Evolutionary conservation across 192 early-diverging fungal genomes (phyloP).

Genomic region (Lobosporangium transversale): DNA sequence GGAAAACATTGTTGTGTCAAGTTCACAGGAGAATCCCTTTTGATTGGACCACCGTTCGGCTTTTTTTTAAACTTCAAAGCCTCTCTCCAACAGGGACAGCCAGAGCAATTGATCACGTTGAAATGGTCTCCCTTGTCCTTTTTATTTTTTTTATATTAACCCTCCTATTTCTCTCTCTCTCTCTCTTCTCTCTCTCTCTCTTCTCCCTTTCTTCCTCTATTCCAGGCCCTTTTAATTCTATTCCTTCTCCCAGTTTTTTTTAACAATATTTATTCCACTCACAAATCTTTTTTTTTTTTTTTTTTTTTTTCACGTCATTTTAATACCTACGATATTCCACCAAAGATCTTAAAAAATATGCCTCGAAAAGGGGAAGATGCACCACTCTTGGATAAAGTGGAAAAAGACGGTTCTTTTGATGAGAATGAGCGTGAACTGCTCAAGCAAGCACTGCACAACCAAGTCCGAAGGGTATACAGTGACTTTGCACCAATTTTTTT

Average conservation of each 20-base stretch:
- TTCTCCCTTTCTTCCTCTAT: background rate
- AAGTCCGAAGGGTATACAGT: conserved; percentile 32
- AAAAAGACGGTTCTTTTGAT: conserved; percentile 38
- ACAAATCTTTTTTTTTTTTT: background rate
- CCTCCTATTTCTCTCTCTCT: background rate
- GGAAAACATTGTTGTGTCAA: too few relatives aligned
- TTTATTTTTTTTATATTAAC: too few relatives aligned
- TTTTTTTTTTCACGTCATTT: background rate
- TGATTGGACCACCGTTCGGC: too few relatives aligned
- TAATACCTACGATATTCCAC: background rate
- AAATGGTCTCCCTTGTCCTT: too few relatives aligned
- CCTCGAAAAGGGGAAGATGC: conserved; percentile 17
- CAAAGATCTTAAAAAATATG: background rate
- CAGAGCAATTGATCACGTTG: too few relatives aligned
- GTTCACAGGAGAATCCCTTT: too few relatives aligned
- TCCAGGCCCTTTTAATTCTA: background rate
- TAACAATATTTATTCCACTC: background rate
- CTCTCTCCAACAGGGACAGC: too few relatives aligned
- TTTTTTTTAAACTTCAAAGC: too few relatives aligned
- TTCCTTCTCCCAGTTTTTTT: background rate
- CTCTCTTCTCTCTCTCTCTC: background rate
- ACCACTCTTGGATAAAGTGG: conserved; percentile 41
- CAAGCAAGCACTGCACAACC: conserved; percentile 26
- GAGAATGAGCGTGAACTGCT: conserved; percentile 39
- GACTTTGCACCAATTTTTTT: background rate